A percentile compares a stretch with the other conserved stretches of the same genome.
Conservation (phyloP, 176 grass and related monocot species). For the Zoysia japonica region DNA sequence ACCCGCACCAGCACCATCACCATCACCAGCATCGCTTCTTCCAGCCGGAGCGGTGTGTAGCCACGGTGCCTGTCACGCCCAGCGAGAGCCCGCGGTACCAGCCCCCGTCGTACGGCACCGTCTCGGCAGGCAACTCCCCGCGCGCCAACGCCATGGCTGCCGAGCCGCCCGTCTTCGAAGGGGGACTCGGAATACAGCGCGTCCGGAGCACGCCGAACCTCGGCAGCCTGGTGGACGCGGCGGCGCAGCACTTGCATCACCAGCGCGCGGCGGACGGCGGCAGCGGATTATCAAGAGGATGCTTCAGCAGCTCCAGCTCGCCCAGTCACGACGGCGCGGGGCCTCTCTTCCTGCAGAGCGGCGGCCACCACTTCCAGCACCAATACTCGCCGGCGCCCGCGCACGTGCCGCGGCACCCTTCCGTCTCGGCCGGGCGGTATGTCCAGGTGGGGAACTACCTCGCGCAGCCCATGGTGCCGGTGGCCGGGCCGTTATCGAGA, state of each 20-base stretch:
- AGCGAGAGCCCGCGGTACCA: constrained; percentile 38
- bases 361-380: constrained; percentile 17
- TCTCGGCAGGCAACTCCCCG: constrained; percentile 60
- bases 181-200: constrained; percentile 49
- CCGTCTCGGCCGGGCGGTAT: constrained; percentile 33
- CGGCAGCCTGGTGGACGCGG: constrained; percentile 27
- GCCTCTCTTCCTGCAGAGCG: neutral
- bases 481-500: constrained; percentile 6
- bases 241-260: constrained; percentile 24
- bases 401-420: neutral
- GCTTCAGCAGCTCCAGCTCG: constrained; percentile 15
- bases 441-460: constrained; percentile 30
- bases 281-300: neutral
- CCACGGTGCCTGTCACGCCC: constrained; percentile 39
- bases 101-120: constrained; percentile 8
- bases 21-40: neutral
- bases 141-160: constrained; percentile 32
- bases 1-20: neutral
- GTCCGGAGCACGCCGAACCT: constrained; percentile 66
- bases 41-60: constrained; percentile 41
- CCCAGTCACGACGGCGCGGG: constrained; percentile 1
- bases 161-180: neutral
- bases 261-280: neutral
- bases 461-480: constrained; percentile 24
- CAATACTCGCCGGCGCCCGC: constrained; percentile 19